Evolutionary conservation across 371 early-diverging fungal genomes (phyloP).

Genomic region (Mortierella sp.): DNA sequence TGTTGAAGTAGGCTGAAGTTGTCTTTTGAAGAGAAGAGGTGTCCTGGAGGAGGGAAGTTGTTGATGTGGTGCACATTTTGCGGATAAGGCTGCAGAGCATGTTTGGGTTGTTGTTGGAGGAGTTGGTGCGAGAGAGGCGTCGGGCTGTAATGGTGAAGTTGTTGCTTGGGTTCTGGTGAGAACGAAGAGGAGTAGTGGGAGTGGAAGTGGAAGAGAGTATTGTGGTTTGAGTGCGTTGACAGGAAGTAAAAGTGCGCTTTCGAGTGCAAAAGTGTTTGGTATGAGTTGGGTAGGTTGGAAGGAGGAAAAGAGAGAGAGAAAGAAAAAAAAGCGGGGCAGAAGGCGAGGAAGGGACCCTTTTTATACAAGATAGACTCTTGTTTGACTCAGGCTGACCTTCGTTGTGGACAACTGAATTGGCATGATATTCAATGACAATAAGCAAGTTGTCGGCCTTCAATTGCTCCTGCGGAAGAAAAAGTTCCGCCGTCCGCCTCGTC

Average conservation of each 20-base stretch:
- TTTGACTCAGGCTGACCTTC: neutral
- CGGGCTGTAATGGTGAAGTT: conserved; percentile 8
- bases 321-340: neutral
- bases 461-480: conserved; percentile 17
- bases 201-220: neutral
- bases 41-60: conserved; percentile 33
- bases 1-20: conserved; percentile 27
- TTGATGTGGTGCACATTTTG: conserved; percentile 50
- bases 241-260: neutral
- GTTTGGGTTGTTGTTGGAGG: conserved; percentile 21
- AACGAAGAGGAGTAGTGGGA: neutral
- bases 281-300: neutral
- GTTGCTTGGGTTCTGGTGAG: conserved; percentile 4
- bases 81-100: conserved; percentile 57
- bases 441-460: neutral
- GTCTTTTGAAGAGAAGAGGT: conserved; percentile 23
- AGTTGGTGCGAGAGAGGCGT: conserved; percentile 14
- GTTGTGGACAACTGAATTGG: neutral
- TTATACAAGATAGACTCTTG: neutral
- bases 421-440: neutral
- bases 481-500: conserved; percentile 9
- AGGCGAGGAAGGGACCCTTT: neutral
- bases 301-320: neutral
- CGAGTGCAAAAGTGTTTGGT: conserved; percentile 3
- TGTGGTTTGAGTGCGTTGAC: neutral